Base-by-base conservation (phyloP, 208 protist genomes). In the Novymonas esmeraldas region DNA sequence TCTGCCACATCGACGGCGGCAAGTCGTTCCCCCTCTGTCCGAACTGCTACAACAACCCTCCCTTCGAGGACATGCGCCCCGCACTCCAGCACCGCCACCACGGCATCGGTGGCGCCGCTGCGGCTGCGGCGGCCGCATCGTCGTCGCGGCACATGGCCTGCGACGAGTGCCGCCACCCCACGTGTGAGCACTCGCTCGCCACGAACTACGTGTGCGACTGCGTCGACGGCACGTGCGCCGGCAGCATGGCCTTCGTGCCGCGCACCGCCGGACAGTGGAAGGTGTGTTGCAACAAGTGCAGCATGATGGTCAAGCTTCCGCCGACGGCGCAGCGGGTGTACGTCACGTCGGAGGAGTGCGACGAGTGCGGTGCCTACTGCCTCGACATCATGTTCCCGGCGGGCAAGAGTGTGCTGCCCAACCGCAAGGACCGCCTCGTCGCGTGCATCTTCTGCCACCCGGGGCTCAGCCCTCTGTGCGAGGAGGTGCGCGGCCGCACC, bases 31-130 rank as follows among this genome's bases (percentile, higher is more conserved):
- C 93, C 3, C 81, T 98, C 20, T 98, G 96, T 64, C 96, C 96
- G 3, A 85, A 95, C 49, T 98, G 96, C 78, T 98, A 97, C 81
- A 98, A 98, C 74, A 92, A 98, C 60, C 96, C 96, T 9, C 92
- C 94, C 0, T 96, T 98, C 65, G 92, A 97, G 56, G 86, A 95
- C 20, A 42, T 76, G 20, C 62, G 44, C 33, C 29, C 63, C 36
- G 61, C 49, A 51, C 38, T 34, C 22, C 36, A 42, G 11, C 41
- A 56, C 18, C 22, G 46, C 28, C 28, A 58, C 34, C 48, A 3
- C 22, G 39, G 33, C 33, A 36, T 39, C 55, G 36, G 28, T 11
- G 41, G 41, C 33, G 51, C 50, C 57, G 42, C 41, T 31, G 20
- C 38, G 33, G 31, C 45, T 36, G 20, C 13, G 31, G 36, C 36